Conservation (phyloP, 2,329 filamentous ascomycete species). For the Penicillium sp. region DNA sequence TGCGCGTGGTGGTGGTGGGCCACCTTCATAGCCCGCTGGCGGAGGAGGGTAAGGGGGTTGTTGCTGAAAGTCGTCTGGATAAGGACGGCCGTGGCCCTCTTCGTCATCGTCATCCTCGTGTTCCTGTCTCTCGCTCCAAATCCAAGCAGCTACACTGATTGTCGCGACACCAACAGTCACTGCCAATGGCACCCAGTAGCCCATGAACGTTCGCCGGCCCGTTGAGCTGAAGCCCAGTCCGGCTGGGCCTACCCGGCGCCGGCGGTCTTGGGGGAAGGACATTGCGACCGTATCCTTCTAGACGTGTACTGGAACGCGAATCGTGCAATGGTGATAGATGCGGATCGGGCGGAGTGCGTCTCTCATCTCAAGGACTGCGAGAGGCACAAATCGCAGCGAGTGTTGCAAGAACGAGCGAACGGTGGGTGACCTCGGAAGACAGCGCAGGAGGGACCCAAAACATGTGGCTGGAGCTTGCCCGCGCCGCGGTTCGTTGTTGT, state of each 20-base stretch:
- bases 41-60: conserved; percentile 5
- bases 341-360: neutral
- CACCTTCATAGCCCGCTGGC: conserved; percentile 14
- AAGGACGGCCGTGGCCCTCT: conserved; percentile 45
- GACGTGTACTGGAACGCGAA: conserved; percentile 3
- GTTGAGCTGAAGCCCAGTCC: conserved; percentile 40
- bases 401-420: neutral
- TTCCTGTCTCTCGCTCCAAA: conserved; percentile 83
- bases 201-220: conserved; percentile 39
- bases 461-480: conserved; percentile 37
- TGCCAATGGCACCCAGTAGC: conserved; percentile 85
- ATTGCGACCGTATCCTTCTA: conserved; percentile 24
- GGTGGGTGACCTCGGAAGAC: conserved; percentile 31
- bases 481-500: conserved; percentile 26
- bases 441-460: conserved; percentile 20
- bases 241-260: conserved; percentile 29
- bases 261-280: conserved; percentile 37
- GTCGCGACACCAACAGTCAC: conserved; percentile 85
- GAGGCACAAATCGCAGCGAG: neutral
- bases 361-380: conserved; percentile 5
- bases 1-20: conserved; percentile 22
- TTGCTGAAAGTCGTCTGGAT: conserved; percentile 18
- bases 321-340: conserved; percentile 16
- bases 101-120: conserved; percentile 65
- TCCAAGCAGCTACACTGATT: conserved; percentile 81